Evolutionary conservation across 179 eudicot species (phyloP).

Genomic region (Actinidia chinensis): DNA sequence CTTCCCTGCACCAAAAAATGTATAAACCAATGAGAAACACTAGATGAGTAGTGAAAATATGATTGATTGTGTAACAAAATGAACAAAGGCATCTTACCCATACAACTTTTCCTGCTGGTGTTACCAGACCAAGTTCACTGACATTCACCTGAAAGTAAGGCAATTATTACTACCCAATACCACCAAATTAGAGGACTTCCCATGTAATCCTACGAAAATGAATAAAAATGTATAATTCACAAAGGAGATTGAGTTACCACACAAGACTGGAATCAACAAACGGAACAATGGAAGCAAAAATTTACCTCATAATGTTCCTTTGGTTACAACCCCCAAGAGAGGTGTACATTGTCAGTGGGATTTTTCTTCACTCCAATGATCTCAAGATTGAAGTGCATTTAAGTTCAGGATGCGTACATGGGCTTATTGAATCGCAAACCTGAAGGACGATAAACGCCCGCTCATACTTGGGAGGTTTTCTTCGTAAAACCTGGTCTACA

Average conservation of each 20-base stretch:
- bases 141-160: conserved; percentile 62
- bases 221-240: background rate
- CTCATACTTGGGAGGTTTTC: conserved; percentile 98
- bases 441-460: conserved; percentile 88
- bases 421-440: conserved; percentile 92
- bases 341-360: conserved; percentile 93
- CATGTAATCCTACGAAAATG: no score
- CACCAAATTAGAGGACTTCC: background rate
- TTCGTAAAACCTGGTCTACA: conserved; percentile 89
- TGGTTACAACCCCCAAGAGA: conserved; percentile 92
- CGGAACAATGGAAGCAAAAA: background rate
- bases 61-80: background rate
- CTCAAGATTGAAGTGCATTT: conserved; percentile 97
- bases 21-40: background rate
- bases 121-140: conserved; percentile 93
- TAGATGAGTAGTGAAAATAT: background rate
- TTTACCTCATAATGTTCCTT: conserved; percentile 91
- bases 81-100: conserved; percentile 63
- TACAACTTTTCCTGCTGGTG: conserved; percentile 97
- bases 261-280: background rate
- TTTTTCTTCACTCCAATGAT: conserved; percentile 95
- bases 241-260: background rate
- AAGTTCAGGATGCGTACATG: conserved; percentile 96
- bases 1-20: conserved; percentile 59
- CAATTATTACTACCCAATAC: background rate